These are phyloP conservation scores for Phialophora macrospora DNA, from an alignment of 2,329 filamentous ascomycete species.

Conservation along the genomic window DNA sequence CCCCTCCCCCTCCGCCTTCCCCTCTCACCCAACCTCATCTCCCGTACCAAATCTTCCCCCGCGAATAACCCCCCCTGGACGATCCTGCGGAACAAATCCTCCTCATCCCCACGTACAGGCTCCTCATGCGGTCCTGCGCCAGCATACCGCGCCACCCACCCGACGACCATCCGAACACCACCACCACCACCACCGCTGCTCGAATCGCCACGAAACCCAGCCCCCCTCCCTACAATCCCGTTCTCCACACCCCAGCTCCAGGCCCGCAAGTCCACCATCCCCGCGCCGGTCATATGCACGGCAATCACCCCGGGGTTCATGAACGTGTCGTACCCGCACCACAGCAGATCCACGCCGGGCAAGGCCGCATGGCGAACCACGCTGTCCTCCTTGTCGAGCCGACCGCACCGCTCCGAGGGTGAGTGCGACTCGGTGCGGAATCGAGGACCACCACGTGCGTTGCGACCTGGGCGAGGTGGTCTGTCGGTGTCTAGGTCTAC, in stretches of 20 bases:
- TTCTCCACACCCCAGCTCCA: conserved; percentile 22
- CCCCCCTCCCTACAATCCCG: conserved; percentile 23
- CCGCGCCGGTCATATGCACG: conserved; percentile 22
- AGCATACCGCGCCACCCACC: conserved; percentile 13
- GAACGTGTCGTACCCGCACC: conserved; percentile 14
- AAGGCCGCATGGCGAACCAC: conserved; percentile 22
- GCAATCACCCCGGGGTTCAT: conserved; percentile 6
- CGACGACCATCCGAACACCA: neutral
- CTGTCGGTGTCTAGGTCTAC: too few relatives aligned
- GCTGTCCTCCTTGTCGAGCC: conserved; percentile 6
- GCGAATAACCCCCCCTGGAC: conserved; percentile 18
- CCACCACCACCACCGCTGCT: neutral
- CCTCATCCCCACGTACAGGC: neutral
- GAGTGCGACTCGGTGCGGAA: neutral
- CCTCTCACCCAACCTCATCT: neutral
- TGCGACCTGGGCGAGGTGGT: neutral
- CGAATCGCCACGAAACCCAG: conserved; percentile 4
- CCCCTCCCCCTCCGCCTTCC: neutral
- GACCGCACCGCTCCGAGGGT: conserved; percentile 3
- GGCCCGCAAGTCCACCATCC: conserved; percentile 17
- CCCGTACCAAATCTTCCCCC: neutral
- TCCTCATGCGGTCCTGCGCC: conserved; percentile 4
- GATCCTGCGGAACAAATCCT: conserved; percentile 22
- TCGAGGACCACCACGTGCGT: neutral
- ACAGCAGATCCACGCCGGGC: conserved; percentile 23